A percentile compares a stretch with the other conserved stretches of the same genome.
Evolutionary conservation across 2,329 filamentous ascomycete genomes (phyloP).

Genomic region (Neonectria ditissima): DNA sequence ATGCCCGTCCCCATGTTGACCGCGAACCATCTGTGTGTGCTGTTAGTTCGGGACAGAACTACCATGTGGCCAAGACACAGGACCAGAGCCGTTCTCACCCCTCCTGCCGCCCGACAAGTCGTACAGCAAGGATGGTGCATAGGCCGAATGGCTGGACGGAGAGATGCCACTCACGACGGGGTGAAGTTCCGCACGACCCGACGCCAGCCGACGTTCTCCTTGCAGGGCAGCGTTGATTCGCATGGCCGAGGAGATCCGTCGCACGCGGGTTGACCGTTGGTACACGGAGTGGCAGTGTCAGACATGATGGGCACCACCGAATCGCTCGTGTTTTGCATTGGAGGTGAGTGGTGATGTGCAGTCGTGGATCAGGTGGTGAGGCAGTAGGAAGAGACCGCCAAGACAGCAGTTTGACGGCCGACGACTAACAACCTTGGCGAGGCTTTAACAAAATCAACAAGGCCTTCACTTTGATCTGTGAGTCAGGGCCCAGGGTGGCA

Average conservation of each 20-base stretch:
- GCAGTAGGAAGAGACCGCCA: neutral
- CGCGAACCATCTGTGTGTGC: constrained; percentile 63
- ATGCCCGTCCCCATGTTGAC: constrained; percentile 77
- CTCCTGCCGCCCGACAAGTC: neutral
- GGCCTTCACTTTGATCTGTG: constrained; percentile 1
- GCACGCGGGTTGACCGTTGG: constrained; percentile 24
- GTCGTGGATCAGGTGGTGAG: constrained; percentile 27
- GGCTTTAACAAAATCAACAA: constrained; percentile 15
- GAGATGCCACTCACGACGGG: constrained; percentile 58
- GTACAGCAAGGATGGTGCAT: neutral
- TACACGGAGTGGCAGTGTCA: constrained; percentile 23
- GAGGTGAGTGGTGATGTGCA: constrained; percentile 20
- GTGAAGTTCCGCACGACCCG: constrained; percentile 65
- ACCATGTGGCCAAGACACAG: neutral
- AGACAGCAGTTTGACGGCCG: neutral
- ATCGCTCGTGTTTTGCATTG: constrained; percentile 3
- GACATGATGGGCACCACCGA: constrained; percentile 31
- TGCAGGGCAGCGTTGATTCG: constrained; percentile 40
- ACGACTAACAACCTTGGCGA: neutral
- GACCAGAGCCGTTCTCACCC: constrained; percentile 15
- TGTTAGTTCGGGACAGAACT: neutral
- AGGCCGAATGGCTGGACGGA: neutral
- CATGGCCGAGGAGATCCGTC: constrained; percentile 30
- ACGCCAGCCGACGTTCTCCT: constrained; percentile 56
- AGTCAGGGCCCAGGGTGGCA: constrained; percentile 12